These are phyloP conservation scores for Platanthera guangdongensis DNA, from an alignment of 106 monocot genomes.

Conservation along the genomic window DNA sequence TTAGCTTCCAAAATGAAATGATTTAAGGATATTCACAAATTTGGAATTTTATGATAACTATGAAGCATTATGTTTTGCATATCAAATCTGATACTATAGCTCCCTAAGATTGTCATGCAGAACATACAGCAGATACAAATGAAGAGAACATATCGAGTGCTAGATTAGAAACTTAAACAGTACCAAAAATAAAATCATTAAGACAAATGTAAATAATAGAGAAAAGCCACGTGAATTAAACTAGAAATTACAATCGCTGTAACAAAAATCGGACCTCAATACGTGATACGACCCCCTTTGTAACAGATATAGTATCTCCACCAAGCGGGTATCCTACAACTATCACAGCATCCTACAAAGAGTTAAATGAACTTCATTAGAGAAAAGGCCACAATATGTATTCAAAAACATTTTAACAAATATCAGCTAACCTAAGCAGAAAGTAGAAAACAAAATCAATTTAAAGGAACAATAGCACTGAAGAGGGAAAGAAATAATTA, in stretches of 20 bases:
- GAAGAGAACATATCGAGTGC: background rate
- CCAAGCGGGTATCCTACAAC: constrained; percentile 98
- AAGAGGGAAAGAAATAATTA: background rate
- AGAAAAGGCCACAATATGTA: background rate
- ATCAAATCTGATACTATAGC: background rate
- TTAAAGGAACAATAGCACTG: background rate
- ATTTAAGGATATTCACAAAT: background rate
- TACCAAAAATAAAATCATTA: background rate
- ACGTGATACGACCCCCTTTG: constrained; percentile 94
- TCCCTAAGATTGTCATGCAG: background rate
- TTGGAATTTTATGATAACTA: background rate
- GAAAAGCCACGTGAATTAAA: background rate
- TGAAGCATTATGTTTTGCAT: background rate
- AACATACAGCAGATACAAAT: background rate
- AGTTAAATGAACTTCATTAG: background rate
- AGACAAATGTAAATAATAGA: background rate
- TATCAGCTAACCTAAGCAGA: background rate
- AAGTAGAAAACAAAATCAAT: background rate
- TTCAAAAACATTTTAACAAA: background rate
- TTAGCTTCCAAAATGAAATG: background rate
- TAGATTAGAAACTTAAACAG: background rate
- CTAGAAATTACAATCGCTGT: background rate
- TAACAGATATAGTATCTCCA: constrained; percentile 95
- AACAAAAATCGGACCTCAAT: constrained; percentile 67
- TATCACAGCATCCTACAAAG: constrained; percentile 84